Evolutionary conservation across 1,284 basidiomycete genomes (phyloP).

Genomic region (Fomitopsis palustris): DNA sequence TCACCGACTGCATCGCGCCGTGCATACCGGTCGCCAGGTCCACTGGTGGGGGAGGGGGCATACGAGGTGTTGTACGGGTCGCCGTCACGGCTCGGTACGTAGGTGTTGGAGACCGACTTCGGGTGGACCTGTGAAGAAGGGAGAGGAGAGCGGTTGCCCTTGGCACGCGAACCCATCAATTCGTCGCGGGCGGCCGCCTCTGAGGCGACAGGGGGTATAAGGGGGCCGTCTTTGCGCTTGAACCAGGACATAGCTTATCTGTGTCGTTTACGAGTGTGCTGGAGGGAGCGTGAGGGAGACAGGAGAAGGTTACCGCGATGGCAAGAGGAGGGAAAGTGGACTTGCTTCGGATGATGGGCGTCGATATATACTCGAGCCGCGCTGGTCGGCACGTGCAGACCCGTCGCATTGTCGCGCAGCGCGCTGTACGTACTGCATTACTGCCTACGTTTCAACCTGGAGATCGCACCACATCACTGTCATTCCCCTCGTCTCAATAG

Average conservation of each 20-base stretch:
- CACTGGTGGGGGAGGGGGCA: conserved; percentile 27
- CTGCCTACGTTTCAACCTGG: not conserved
- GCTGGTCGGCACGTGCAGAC: not conserved
- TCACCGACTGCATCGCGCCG: conserved; percentile 55
- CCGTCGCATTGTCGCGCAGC: not conserved
- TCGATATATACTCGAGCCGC: not conserved
- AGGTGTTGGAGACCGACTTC: conserved; percentile 56
- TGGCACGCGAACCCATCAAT: conserved; percentile 28
- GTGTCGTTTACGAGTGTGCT: not conserved
- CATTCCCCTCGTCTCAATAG: not conserved
- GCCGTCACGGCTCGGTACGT: conserved; percentile 64
- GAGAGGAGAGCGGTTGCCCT: conserved; percentile 36
- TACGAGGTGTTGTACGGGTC: conserved; percentile 38
- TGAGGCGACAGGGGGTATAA: conserved; percentile 66
- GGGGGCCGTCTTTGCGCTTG: conserved; percentile 63
- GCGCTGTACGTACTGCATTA: not conserved
- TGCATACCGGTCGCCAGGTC: conserved; percentile 43
- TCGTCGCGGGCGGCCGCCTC: conserved; percentile 28
- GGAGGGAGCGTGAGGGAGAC: not conserved
- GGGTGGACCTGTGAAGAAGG: conserved; percentile 33
- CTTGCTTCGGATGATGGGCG: not conserved
- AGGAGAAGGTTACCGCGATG: not conserved
- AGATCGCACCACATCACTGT: not conserved
- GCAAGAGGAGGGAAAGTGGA: not conserved
- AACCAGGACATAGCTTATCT: conserved; percentile 63